Conservation (phyloP, 2,329 filamentous ascomycete genomes). For the Elsinoe batatas region DNA sequence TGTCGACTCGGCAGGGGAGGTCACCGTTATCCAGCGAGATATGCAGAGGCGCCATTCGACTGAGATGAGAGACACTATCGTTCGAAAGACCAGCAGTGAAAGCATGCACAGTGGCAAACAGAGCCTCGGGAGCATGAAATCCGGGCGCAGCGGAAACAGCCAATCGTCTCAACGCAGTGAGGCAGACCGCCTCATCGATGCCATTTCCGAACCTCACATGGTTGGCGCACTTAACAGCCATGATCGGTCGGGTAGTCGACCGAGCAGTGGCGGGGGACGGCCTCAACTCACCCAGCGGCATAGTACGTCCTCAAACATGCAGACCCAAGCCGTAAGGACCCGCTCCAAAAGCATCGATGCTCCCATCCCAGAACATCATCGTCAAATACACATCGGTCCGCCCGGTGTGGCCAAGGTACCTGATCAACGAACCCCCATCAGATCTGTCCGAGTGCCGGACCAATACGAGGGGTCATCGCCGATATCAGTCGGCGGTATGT, state of each 20-base stretch:
- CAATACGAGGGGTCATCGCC: conserved; percentile 21
- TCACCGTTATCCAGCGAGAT: conserved; percentile 50
- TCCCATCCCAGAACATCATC: conserved; percentile 19
- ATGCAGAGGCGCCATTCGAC: conserved; percentile 19
- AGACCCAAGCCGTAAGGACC: neutral
- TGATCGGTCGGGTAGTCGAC: conserved; percentile 18
- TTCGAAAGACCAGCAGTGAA: conserved; percentile 31
- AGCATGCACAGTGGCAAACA: conserved; percentile 33
- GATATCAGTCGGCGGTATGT: conserved; percentile 3
- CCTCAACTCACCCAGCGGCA: conserved; percentile 23
- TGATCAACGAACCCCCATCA: conserved; percentile 35
- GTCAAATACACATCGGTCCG: conserved; percentile 35
- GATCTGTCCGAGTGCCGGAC: conserved; percentile 39
- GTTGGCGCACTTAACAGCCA: conserved; percentile 18
- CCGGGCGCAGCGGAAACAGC: conserved; percentile 26
- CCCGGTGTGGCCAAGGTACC: conserved; percentile 32
- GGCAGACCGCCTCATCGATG: conserved; percentile 61
- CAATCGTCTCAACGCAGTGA: conserved; percentile 38
- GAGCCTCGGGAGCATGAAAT: conserved; percentile 40
- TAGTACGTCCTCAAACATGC: conserved; percentile 17
- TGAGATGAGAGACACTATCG: conserved; percentile 16
- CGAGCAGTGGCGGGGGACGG: conserved; percentile 15
- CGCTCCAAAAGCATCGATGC: conserved; percentile 19
- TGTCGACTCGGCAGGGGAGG: conserved; percentile 38
- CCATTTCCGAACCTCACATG: conserved; percentile 51